Percentiles rank a stretch among this genome's conserved stretches.
Conservation (phyloP, 2,329 filamentous ascomycete species). For the Blastomyces gilchristii region DNA sequence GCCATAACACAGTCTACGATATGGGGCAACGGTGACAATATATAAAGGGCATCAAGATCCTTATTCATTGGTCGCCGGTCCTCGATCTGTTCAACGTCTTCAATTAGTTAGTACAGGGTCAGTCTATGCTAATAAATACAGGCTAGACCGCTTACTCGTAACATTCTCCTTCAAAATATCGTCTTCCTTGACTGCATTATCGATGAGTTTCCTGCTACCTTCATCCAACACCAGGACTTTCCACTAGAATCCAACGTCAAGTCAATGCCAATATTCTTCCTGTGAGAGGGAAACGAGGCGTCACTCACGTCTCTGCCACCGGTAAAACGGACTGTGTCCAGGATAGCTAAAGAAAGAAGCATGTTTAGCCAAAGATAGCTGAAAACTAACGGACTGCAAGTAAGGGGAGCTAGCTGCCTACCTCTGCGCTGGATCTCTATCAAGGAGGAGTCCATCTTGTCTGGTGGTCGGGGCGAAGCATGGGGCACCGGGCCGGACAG, state of each 20-base stretch:
- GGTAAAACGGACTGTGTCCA: slow-evolving; percentile 64
- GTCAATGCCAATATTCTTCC: slow-evolving; percentile 22
- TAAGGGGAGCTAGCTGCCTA: slow-evolving; percentile 34
- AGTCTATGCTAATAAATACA: slow-evolving; percentile 13
- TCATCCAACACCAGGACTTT: slow-evolving; percentile 91
- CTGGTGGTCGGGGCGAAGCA: slow-evolving; percentile 27
- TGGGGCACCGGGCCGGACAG: slow-evolving; percentile 13
- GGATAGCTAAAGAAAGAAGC: slow-evolving; percentile 46
- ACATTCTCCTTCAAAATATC: slow-evolving; percentile 95
- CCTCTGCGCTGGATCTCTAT: slow-evolving; percentile 74
- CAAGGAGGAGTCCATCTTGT: slow-evolving; percentile 71
- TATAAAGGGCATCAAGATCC: slow-evolving; percentile 89
- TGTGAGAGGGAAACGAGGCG: slow-evolving; percentile 16
- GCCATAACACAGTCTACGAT: slow-evolving; percentile 90
- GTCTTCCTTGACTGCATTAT: slow-evolving; percentile 88
- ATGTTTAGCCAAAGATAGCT: background rate
- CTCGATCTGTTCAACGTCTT: slow-evolving; percentile 93
- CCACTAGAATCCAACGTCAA: slow-evolving; percentile 53
- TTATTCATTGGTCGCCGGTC: slow-evolving; percentile 70
- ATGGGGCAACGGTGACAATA: slow-evolving; percentile 74
- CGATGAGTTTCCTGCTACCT: slow-evolving; percentile 69
- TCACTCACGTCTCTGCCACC: slow-evolving; percentile 64
- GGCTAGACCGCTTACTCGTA: slow-evolving; percentile 56
- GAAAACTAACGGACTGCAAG: background rate
- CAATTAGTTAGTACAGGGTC: slow-evolving; percentile 10